Conservation (phyloP, 257 asterid genomes). For the Solanum virginianum region DNA sequence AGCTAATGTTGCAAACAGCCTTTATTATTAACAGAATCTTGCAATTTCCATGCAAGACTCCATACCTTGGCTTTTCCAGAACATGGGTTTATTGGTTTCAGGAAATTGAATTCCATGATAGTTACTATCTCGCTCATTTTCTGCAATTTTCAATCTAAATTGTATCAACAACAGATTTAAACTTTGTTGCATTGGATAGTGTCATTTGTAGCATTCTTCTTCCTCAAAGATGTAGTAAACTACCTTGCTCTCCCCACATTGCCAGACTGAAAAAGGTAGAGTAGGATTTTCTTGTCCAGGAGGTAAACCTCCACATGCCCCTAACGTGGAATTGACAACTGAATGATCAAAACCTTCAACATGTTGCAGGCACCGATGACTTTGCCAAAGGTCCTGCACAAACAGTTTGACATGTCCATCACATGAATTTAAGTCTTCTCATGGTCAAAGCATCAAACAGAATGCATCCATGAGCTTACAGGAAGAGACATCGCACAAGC, state of each 20-base stretch:
- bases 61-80: slow-evolving; percentile 66
- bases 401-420: slow-evolving; percentile 2
- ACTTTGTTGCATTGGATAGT: background rate
- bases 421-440: background rate
- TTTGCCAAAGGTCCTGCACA: slow-evolving; percentile 76
- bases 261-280: slow-evolving; percentile 66
- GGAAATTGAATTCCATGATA: slow-evolving; percentile 72
- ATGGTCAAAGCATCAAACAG: background rate
- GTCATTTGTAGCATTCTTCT: background rate
- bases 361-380: slow-evolving; percentile 62
- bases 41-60: background rate
- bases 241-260: slow-evolving; percentile 80
- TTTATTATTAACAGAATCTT: background rate
- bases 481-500: slow-evolving; percentile 88
- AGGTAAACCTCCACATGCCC: slow-evolving; percentile 85
- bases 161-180: background rate
- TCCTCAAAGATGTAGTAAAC: background rate
- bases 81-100: slow-evolving; percentile 50
- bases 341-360: slow-evolving; percentile 88
- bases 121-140: slow-evolving; percentile 50
- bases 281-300: slow-evolving; percentile 47
- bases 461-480: slow-evolving; percentile 28
- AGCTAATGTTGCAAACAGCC: background rate
- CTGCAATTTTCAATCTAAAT: slow-evolving; percentile 23
- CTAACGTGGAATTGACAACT: slow-evolving; percentile 53